Evolutionary conservation across 2,329 filamentous ascomycete genomes (phyloP), one percentile per base, ranked within the genome.

Genomic region (Trichoderma atrobrunneum): DNA sequence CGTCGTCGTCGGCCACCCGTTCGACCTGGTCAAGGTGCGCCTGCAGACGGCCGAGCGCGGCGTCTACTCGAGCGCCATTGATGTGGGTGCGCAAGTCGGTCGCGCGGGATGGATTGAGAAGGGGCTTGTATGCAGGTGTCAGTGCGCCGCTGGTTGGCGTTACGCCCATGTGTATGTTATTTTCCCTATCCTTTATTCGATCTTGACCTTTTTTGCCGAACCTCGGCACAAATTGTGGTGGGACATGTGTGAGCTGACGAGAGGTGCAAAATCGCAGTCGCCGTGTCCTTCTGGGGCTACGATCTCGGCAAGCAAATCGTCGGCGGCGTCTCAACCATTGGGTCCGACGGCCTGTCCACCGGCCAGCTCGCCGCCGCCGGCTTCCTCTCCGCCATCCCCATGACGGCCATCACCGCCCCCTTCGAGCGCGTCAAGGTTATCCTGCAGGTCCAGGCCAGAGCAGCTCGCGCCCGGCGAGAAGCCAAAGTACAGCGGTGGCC

Each of bases 381-480:
- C 75, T 98, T 98, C 89, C 97, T 99, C 89, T 97, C 93, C 79
- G 96, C 96, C 73, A 92, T 99, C 73, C 96, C 96, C 78, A 97
- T 97, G 94, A 99, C 96, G 5, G 84, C 93, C 82, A 98, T 99
- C 85, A 98, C 96, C n/a, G 96, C 96, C 5, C 96, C 96, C 73
- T 98, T 99, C 81, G 96, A 99, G 87, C 95, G 96, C 79, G 94
- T 99, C 77, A 99, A 99, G 85, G 95, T 99, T 71, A 94, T 99
- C 75, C 91, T 99, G 1, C 96, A 99, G 83, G 97, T 98, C 76
- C 96, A 98, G 84, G 94, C 79, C 94, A 98, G 83, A 95, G 84
- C 89, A 93, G 82, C 91, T 96, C 54, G 90, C 91, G 0, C 93
- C 95, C 0, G 95, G 95, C 79, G 92, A 98, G 85, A 97, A 97